phyloP scores from a whole-genome alignment of 2,329 filamentous ascomycete species.

The Fusarium beomiforme region DNA sequence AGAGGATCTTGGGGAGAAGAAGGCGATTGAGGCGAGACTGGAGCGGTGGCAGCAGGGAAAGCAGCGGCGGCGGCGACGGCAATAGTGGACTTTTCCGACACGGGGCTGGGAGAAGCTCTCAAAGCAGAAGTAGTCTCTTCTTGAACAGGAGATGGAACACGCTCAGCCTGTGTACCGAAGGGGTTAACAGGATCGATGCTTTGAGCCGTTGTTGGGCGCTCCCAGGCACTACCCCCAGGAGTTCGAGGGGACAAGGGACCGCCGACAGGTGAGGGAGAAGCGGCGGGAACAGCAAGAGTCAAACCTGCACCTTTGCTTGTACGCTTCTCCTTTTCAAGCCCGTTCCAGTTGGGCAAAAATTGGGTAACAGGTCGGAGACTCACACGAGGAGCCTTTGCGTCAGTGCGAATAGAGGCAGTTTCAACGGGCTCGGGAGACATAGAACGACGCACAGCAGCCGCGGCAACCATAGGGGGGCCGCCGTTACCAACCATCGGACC shows the following conservation, averaged over 20 bases:
- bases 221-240: constrained; percentile 55
- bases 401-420: constrained; percentile 44
- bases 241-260: constrained; percentile 38
- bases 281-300: constrained; percentile 48
- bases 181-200: constrained; percentile 72
- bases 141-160: constrained; percentile 53
- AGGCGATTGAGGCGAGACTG: constrained; percentile 24
- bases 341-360: constrained; percentile 73
- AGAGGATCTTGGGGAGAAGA: constrained; percentile 49
- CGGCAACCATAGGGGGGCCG: constrained; percentile 16
- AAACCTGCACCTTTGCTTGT: constrained; percentile 60
- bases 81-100: constrained; percentile 43
- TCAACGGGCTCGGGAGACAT: constrained; percentile 26
- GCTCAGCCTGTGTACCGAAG: constrained; percentile 72
- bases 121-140: constrained; percentile 45
- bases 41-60: constrained; percentile 37
- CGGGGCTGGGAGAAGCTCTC: constrained; percentile 46
- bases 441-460: constrained; percentile 17
- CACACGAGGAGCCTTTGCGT: constrained; percentile 76
- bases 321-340: constrained; percentile 62
- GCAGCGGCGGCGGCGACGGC: constrained; percentile 42
- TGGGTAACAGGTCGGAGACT: constrained; percentile 87
- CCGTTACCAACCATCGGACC: constrained; percentile 50
- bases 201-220: constrained; percentile 57
- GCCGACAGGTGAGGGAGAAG: constrained; percentile 35